Conservation (phyloP, 108 stramenopile genomes). For the Stephanodiscus minutulus region DNA sequence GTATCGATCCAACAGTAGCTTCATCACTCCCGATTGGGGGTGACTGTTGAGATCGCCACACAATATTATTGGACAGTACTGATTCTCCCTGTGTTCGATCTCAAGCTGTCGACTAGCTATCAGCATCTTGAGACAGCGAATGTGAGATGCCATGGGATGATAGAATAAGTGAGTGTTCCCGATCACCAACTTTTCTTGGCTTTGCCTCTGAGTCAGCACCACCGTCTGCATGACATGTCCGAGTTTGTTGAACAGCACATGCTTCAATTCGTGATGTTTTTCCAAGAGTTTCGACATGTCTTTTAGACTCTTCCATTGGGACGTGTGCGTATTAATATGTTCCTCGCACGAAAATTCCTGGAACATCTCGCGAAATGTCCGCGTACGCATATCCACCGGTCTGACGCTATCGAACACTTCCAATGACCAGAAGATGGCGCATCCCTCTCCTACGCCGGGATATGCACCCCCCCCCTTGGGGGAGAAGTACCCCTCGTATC, state of each 20-base stretch:
- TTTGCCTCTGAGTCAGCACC: slow-evolving; percentile 26
- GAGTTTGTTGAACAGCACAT: slow-evolving; percentile 47
- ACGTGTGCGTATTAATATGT: slow-evolving; percentile 18
- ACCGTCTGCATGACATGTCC: slow-evolving; percentile 66
- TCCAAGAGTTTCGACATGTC: slow-evolving; percentile 47
- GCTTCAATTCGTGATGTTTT: slow-evolving; percentile 41
- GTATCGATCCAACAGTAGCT: slow-evolving; percentile 50
- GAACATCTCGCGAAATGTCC: slow-evolving; percentile 54
- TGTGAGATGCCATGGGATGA: slow-evolving; percentile 70
- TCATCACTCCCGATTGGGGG: slow-evolving; percentile 49
- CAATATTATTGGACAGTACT: slow-evolving; percentile 53
- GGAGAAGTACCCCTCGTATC: slow-evolving; percentile 63
- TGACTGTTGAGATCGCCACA: slow-evolving; percentile 73
- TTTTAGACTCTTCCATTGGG: slow-evolving; percentile 50
- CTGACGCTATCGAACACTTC: slow-evolving; percentile 53
- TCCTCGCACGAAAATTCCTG: slow-evolving; percentile 26
- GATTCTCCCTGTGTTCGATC: slow-evolving; percentile 33
- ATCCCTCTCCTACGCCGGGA: slow-evolving; percentile 50
- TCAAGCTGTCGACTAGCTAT: slow-evolving; percentile 56
- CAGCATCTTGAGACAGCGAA: slow-evolving; percentile 63
- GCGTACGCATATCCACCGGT: slow-evolving; percentile 34
- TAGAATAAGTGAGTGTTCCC: slow-evolving; percentile 83
- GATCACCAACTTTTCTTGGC: slow-evolving; percentile 33
- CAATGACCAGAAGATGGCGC: slow-evolving; percentile 69
- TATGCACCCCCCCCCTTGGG: slow-evolving; percentile 46